Conservation (phyloP, 129 eudicot species). For the Heracleum sosnowskyi region DNA sequence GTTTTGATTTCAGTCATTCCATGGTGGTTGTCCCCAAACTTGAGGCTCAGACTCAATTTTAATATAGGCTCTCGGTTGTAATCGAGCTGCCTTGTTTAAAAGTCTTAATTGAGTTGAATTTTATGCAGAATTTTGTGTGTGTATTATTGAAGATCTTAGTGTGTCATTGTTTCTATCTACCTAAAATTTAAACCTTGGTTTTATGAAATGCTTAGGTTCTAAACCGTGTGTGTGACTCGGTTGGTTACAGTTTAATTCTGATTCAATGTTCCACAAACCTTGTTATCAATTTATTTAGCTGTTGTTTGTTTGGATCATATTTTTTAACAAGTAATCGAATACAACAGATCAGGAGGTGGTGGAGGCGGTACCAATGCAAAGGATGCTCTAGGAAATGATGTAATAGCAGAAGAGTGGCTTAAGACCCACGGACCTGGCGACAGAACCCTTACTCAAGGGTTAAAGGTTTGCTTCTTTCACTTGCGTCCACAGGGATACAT, state of each 20-base stretch:
- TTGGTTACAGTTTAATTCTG: neutral
- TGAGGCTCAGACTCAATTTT: neutral
- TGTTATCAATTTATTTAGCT: neutral
- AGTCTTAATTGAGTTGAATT: neutral
- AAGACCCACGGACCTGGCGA: slow-evolving; percentile 68
- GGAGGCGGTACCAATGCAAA: slow-evolving; percentile 48
- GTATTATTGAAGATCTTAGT: neutral
- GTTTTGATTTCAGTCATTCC: neutral
- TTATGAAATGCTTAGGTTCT: neutral
- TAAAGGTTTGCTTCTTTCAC: slow-evolving; percentile 38
- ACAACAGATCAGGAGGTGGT: slow-evolving; percentile 40
- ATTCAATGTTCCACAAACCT: neutral
- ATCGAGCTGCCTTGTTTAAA: neutral
- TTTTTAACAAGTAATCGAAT: neutral
- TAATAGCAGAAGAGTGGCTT: slow-evolving; percentile 63
- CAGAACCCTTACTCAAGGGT: slow-evolving; percentile 76
- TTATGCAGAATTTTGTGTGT: neutral
- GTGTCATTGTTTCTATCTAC: neutral
- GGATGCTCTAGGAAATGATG: slow-evolving; percentile 79
- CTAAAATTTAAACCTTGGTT: neutral
- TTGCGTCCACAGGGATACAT: neutral
- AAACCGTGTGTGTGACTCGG: neutral
- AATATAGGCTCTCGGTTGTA: neutral
- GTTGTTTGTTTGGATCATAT: slow-evolving; percentile 4
- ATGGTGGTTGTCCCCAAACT: neutral